Base-by-base conservation (phyloP, 2,329 filamentous ascomycete genomes). In the Dryadomyces quercivorus region DNA sequence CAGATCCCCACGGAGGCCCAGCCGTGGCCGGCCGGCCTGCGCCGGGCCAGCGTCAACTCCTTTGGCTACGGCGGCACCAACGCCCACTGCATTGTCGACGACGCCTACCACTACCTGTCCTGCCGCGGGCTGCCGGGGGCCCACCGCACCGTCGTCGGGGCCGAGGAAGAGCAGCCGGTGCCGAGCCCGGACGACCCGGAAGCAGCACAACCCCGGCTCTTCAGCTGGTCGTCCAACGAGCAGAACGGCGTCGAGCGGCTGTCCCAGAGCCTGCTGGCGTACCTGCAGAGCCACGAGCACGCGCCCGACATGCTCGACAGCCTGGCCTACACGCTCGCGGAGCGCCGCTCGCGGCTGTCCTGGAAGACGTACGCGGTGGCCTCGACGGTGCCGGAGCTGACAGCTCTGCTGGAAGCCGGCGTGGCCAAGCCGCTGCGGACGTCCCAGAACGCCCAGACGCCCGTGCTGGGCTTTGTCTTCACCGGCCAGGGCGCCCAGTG, bases 31-130 rank as follows among this genome's bases (percentile, higher is more conserved):
- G 9, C 10, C 16, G 22, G 43, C 71, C 72, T 73, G 0, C 44
- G 36, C 2, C 71, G 77, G 26, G 73, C 72, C 47, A 76, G 73
- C 56, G 68, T 81, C 58, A 80, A 80, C 59, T 16, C 18, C 54
- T 81, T 80, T 57, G 78, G 78, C 1, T 80, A 75, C 57, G 78
- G 78, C 2, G 78, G 78, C 45, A 77, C 76, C 3, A 80, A 80
- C 53, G 72, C 71, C 1, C 77, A 81, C 57, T 68, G 72, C 1
- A 72, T 78, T 47, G 55, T 78, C 49, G 75, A 78, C 8, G 26
- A 31, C 8, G 26, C 26, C 26, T 31, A 31, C 26, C 4, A 31
- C 8, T 31, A 31, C 26, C n/a, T n/a, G n/a, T n/a, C n/a, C n/a
- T n/a, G n/a, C n/a, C n/a, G n/a, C n/a, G n/a, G n/a, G n/a, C n/a